These are phyloP conservation scores for Talaromyces sp. DNA, from an alignment of 2,329 filamentous ascomycete species.

Conservation along the genomic window DNA sequence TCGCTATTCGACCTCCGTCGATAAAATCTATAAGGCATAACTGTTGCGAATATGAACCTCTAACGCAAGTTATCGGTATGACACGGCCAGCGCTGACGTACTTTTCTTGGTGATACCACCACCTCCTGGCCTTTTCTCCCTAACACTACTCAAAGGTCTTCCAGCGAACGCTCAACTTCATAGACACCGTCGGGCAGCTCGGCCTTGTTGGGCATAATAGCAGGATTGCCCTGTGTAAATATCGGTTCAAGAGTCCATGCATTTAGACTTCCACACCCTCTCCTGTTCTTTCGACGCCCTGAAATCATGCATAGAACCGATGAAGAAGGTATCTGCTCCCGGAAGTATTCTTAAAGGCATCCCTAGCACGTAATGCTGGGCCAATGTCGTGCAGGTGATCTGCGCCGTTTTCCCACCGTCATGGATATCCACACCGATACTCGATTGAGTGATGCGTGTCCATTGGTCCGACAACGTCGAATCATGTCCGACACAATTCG, in stretches of 20 bases:
- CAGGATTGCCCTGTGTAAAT: neutral
- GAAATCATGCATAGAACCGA: neutral
- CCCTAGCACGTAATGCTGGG: neutral
- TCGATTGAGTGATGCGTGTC: neutral
- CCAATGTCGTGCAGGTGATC: conserved; percentile 3
- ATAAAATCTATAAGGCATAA: neutral
- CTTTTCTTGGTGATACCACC: neutral
- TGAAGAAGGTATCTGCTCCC: neutral
- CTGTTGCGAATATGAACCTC: neutral
- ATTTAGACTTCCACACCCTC: conserved; percentile 1
- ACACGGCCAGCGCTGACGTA: neutral
- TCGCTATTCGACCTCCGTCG: neutral
- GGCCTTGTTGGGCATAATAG: neutral
- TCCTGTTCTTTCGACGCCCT: neutral
- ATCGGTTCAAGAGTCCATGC: neutral
- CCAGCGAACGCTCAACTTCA: neutral
- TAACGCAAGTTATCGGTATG: neutral
- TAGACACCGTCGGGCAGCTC: neutral
- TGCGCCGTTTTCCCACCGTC: neutral
- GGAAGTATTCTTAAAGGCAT: neutral
- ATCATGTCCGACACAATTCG: neutral
- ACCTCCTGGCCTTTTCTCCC: neutral
- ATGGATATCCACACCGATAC: neutral
- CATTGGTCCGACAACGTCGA: neutral
- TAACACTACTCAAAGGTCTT: neutral